A percentile compares a stretch with the other conserved stretches of the same genome.
These are phyloP conservation scores for Neurospora sublineolata DNA, from an alignment of 495 filamentous ascomycete genomes.

Conservation along the genomic window DNA sequence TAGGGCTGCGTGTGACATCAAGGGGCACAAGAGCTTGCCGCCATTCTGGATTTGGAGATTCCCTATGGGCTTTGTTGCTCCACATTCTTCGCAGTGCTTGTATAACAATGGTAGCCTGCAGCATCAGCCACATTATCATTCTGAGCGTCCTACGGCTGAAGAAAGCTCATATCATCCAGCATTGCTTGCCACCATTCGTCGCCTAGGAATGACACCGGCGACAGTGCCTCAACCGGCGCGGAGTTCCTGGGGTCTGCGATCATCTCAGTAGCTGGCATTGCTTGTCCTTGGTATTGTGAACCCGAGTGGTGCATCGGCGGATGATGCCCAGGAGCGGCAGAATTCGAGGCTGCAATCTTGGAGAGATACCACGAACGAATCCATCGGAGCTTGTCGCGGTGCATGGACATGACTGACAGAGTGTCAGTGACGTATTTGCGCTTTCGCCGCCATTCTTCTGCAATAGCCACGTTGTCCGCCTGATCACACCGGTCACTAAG, in stretches of 20 bases:
- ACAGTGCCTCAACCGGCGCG: background rate
- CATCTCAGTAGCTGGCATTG: background rate
- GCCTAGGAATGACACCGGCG: background rate
- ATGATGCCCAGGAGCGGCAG: background rate
- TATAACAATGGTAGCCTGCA: background rate
- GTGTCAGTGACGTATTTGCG: slow-evolving; percentile 6
- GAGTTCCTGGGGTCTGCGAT: background rate
- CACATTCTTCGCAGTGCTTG: background rate
- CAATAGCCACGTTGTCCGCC: slow-evolving; percentile 4
- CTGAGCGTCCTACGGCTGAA: background rate
- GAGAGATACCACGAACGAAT: slow-evolving; percentile 16
- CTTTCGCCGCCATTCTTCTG: slow-evolving; percentile 8
- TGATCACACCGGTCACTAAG: slow-evolving; percentile 7
- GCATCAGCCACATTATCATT: background rate
- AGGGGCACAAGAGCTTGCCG: background rate
- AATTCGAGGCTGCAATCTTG: background rate
- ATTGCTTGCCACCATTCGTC: slow-evolving; percentile 9
- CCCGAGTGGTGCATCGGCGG: background rate
- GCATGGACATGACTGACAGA: slow-evolving; percentile 1
- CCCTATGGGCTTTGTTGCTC: background rate
- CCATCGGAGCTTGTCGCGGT: slow-evolving; percentile 14
- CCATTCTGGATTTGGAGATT: background rate
- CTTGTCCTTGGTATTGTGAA: background rate
- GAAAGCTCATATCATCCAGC: slow-evolving; percentile 2
- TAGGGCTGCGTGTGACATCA: background rate